Conservation (phyloP, 2,329 filamentous ascomycete species). For the Microascus cirrosus region DNA sequence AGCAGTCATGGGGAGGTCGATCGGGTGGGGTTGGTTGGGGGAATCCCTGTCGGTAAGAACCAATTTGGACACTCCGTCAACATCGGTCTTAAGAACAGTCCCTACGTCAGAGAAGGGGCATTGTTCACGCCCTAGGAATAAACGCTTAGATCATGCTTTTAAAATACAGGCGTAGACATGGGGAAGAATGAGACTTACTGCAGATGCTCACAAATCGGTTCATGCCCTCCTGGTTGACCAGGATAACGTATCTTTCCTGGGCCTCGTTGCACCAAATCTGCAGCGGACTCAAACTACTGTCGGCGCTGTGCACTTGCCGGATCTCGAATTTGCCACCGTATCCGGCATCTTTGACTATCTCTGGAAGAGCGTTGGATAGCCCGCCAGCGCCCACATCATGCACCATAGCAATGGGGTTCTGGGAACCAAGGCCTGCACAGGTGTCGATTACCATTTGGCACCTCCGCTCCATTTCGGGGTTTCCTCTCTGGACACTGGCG, state of each 20-base stretch:
- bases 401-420: conserved; percentile 91
- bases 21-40: conserved; percentile 59
- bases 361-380: conserved; percentile 62
- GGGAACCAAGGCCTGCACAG: conserved; percentile 70
- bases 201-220: conserved; percentile 63
- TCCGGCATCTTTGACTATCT: conserved; percentile 84
- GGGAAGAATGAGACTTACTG: conserved; percentile 23
- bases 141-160: conserved; percentile 31
- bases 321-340: conserved; percentile 88
- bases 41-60: conserved; percentile 76
- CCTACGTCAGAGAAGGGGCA: conserved; percentile 92
- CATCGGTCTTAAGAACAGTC: conserved; percentile 52
- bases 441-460: conserved; percentile 98
- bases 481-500: conserved; percentile 91
- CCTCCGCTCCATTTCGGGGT: conserved; percentile 88
- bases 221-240: conserved; percentile 70
- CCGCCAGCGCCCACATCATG: conserved; percentile 96
- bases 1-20: conserved; percentile 80
- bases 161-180: conserved; percentile 19
- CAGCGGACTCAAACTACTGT: conserved; percentile 84
- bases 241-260: conserved; percentile 89
- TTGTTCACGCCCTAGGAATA: conserved; percentile 42
- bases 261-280: conserved; percentile 98
- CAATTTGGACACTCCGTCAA: conserved; percentile 57
- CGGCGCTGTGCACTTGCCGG: conserved; percentile 84